These are phyloP conservation scores for Exophiala phaeomuriformis DNA, from an alignment of 2,329 filamentous ascomycete species.

Conservation along the genomic window DNA sequence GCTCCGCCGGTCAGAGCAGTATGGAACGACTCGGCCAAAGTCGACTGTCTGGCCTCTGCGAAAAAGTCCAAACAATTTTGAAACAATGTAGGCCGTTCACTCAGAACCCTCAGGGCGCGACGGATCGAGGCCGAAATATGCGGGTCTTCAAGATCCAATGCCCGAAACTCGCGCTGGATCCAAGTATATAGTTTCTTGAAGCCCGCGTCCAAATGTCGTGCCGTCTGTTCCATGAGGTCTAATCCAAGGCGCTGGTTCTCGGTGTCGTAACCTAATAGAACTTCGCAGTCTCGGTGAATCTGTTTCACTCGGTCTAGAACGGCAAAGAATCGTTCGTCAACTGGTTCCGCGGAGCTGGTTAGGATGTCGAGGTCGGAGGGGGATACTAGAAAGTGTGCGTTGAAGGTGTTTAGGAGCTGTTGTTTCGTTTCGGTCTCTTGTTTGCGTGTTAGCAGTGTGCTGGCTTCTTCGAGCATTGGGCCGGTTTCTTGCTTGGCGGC, in stretches of 20 bases:
- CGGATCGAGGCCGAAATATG: conserved; percentile 82
- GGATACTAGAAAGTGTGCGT: conserved; percentile 72
- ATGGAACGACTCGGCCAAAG: conserved; percentile 83
- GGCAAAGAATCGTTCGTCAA: conserved; percentile 78
- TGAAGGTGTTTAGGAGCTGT: conserved; percentile 70
- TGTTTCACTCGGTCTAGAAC: conserved; percentile 72
- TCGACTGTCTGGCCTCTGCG: conserved; percentile 77
- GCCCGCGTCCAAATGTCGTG: conserved; percentile 75
- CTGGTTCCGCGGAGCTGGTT: conserved; percentile 70
- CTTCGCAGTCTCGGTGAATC: conserved; percentile 80
- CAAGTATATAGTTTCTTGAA: conserved; percentile 96
- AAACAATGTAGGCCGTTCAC: conserved; percentile 82
- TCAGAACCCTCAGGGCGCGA: conserved; percentile 73
- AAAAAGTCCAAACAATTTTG: conserved; percentile 91
- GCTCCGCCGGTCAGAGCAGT: conserved; percentile 68
- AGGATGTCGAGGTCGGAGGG: conserved; percentile 71
- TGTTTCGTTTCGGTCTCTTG: conserved; percentile 72
- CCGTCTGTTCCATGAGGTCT: conserved; percentile 86
- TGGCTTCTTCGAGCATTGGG: conserved; percentile 69
- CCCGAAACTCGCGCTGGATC: conserved; percentile 90
- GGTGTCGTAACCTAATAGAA: conserved; percentile 67
- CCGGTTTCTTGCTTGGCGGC: conserved; percentile 68
- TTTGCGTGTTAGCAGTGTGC: conserved; percentile 63
- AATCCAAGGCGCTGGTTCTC: conserved; percentile 78
- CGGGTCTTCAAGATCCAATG: conserved; percentile 84